Evolutionary conservation across 2,329 filamentous ascomycete genomes (phyloP).

Genomic region (Calonectria montana): DNA sequence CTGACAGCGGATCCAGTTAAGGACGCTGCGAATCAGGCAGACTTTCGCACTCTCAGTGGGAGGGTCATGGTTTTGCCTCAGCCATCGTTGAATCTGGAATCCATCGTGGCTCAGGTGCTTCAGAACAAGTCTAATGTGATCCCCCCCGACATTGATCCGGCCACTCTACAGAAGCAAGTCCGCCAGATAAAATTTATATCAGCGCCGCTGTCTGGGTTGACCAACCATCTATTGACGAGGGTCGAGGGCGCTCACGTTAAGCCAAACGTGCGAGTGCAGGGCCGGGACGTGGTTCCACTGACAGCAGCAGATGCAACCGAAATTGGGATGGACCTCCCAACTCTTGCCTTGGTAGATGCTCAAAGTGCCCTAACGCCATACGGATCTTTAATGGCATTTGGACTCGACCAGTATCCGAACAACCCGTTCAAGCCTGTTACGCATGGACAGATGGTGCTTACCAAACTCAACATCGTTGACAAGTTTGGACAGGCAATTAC

Average conservation of each 20-base stretch:
- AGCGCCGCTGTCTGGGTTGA: not conserved
- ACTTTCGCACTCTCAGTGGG: not conserved
- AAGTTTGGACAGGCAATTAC: not conserved
- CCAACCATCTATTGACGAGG: not conserved
- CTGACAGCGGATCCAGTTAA: not conserved
- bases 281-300: not conserved
- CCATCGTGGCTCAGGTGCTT: not conserved
- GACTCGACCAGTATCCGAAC: not conserved
- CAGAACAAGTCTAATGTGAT: not conserved
- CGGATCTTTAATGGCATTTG: not conserved
- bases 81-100: not conserved
- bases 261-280: not conserved
- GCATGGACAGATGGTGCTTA: not conserved
- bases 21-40: not conserved
- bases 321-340: not conserved
- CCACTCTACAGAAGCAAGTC: not conserved
- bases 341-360: not conserved
- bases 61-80: not conserved
- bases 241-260: not conserved
- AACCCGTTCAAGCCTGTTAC: not conserved
- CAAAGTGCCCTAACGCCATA: not conserved
- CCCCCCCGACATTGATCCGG: not conserved
- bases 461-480: not conserved
- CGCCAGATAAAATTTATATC: not conserved
- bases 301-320: not conserved